Base-by-base conservation (phyloP, 495 filamentous ascomycete genomes). In the Hypoxylon perforatum region DNA sequence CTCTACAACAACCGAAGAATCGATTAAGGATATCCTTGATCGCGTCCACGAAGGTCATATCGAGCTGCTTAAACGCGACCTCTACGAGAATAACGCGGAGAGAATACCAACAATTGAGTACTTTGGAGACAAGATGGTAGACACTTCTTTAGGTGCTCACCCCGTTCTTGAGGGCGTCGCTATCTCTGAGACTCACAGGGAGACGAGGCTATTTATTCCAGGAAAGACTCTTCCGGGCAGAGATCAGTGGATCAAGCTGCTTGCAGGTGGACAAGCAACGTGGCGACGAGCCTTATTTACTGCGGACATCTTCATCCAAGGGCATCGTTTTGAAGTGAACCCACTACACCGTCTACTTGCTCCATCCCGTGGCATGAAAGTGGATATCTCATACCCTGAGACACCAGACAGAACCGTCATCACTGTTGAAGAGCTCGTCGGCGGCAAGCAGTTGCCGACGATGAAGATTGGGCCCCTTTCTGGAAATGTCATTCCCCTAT, bases 271-370 rank as follows among this genome's bases (percentile, higher is more conserved):
- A 23, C 78, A 77, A n/a, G 87, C 88, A 69, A 92, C 90, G 1
- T 96, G 92, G 92, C 83, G 90, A 57, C 90, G 91, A 69, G 92
- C 92, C 18, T 80, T 96, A 36, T 93, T 96, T 78, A 87, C 88
- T 9, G 82, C 91, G 10, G 90, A 95, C 65, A 85, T 93, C 35
- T 91, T 92, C 69, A 86, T 94, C 19, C 92, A 94, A 77, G 92
- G 90, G 22, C 88, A 94, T 73, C 88, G 90, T 56, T 93, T 92
- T 78, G 90, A 95, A 74, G 90, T 90, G 10, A 96, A 96, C 72
- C 92, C 92, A 0, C 86, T 93, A 79, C 89, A 86, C 66, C 87
- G 92, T 18, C 86, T 94, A 35, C 90, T 94, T 62, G 82, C 87
- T 11, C 92, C 92, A 2, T 87, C 85, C 22, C 80, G 81, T 10